A percentile compares a stretch with the other conserved stretches of the same genome.
phyloP scores from a whole-genome alignment of 73 alveolate genomes.

The Stentor coeruleus region DNA sequence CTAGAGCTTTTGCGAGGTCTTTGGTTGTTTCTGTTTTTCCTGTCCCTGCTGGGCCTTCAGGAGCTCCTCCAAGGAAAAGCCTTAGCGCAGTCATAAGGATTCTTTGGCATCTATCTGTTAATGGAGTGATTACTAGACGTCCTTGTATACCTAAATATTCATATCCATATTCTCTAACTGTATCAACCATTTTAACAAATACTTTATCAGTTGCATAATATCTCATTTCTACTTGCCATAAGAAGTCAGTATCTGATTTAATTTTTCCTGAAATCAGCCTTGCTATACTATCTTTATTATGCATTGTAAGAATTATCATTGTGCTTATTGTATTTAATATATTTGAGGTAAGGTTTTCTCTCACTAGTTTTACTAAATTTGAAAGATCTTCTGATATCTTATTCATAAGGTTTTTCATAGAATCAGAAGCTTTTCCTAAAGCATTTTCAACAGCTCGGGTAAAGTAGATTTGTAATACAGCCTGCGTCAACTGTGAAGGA shows the following conservation, averaged over 20 bases:
- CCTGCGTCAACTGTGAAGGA: constrained; percentile 57
- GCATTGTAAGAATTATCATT: constrained; percentile 68
- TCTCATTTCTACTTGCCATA: constrained; percentile 72
- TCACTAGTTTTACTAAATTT: constrained; percentile 47
- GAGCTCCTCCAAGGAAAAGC: constrained; percentile 99
- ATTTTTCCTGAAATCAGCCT: constrained; percentile 48
- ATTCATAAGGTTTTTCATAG: constrained; percentile 35
- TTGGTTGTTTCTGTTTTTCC: constrained; percentile 98
- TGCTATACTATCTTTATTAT: constrained; percentile 68
- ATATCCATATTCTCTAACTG: constrained; percentile 82
- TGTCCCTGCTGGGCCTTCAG: constrained; percentile 99
- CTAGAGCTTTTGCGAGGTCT: constrained; percentile 96
- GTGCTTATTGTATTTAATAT: constrained; percentile 54
- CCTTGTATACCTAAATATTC: constrained; percentile 94
- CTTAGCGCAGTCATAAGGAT: constrained; percentile 96
- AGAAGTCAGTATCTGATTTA: constrained; percentile 52
- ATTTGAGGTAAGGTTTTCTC: constrained; percentile 21
- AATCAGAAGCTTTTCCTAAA: constrained; percentile 44
- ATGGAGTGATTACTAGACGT: constrained; percentile 93
- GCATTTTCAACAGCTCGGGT: constrained; percentile 46
- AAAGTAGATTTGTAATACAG: constrained; percentile 43
- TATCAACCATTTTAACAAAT: constrained; percentile 70
- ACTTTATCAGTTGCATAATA: constrained; percentile 55
- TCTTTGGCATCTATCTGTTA: constrained; percentile 97
- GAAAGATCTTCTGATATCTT: constrained; percentile 25